These are phyloP conservation scores for Forsythia viridissima DNA, from an alignment of 257 asterid genomes.

Conservation along the genomic window DNA sequence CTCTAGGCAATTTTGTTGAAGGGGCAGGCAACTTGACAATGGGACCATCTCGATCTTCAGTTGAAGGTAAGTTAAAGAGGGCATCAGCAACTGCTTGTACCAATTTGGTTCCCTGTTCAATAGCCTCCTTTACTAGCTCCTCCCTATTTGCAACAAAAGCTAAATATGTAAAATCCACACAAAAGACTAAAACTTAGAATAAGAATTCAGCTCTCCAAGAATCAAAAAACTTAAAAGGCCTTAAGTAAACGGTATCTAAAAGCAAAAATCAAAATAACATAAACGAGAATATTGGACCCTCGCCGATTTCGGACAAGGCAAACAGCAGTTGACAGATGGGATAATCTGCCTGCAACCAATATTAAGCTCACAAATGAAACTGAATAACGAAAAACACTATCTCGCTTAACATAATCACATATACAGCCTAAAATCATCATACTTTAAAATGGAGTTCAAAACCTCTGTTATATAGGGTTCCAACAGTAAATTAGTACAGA, in stretches of 20 bases:
- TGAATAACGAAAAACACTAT: neutral
- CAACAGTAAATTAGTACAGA: neutral
- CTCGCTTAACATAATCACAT: neutral
- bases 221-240: neutral
- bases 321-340: too few relatives aligned
- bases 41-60: conserved; percentile 77
- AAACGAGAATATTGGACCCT: too few relatives aligned
- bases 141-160: conserved; percentile 49
- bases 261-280: neutral
- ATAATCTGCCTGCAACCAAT: neutral
- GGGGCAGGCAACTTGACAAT: conserved; percentile 64
- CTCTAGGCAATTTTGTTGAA: conserved; percentile 57
- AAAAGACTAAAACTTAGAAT: neutral
- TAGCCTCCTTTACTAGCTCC: conserved; percentile 53
- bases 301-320: too few relatives aligned
- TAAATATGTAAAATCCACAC: neutral
- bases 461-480: too few relatives aligned
- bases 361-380: neutral
- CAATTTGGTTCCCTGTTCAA: conserved; percentile 72
- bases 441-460: neutral
- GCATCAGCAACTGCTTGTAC: conserved; percentile 85
- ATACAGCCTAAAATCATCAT: neutral
- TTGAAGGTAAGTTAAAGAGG: conserved; percentile 72
- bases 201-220: neutral
- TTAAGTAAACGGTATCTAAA: neutral